phyloP scores from a whole-genome alignment of 176 grass and related monocot species.

The Phyllostachys edulis region DNA sequence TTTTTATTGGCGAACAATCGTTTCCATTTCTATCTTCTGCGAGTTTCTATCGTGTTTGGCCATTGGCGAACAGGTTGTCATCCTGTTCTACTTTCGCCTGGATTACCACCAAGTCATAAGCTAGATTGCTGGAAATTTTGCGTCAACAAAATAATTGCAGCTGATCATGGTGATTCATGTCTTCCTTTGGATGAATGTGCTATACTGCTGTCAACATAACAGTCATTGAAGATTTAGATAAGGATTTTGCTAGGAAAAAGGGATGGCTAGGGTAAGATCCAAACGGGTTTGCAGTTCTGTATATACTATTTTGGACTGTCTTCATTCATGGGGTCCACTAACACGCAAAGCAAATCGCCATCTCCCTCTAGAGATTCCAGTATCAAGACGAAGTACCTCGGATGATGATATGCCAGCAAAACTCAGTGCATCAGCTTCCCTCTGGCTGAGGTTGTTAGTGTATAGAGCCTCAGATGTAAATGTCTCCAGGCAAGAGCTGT shows the following conservation, averaged over 20 bases:
- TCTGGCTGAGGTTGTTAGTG: conserved; percentile 42
- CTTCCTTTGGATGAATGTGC: not conserved
- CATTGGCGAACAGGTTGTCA: not conserved
- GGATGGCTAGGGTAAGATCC: not conserved
- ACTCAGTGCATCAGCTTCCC: conserved; percentile 44
- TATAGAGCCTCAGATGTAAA: conserved; percentile 54
- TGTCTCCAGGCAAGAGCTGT: conserved; percentile 41
- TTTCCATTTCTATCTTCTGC: not conserved
- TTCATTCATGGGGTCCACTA: not conserved
- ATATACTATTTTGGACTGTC: not conserved
- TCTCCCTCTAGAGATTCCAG: not conserved
- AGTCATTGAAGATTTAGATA: not conserved
- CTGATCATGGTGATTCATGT: not conserved
- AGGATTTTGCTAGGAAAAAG: not conserved
- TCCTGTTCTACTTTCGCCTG: not conserved
- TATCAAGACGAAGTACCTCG: conserved; percentile 45
- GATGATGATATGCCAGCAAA: conserved; percentile 43
- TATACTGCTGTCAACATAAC: not conserved
- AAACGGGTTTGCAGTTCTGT: not conserved
- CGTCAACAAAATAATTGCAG: not conserved
- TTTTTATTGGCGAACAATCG: not conserved
- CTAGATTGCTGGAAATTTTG: not conserved
- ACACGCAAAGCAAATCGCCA: conserved; percentile 7
- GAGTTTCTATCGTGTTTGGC: not conserved
- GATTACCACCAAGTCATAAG: not conserved